These are phyloP conservation scores for Potentilla sterilis DNA, from an alignment of 306 rosid species.

Conservation along the genomic window DNA sequence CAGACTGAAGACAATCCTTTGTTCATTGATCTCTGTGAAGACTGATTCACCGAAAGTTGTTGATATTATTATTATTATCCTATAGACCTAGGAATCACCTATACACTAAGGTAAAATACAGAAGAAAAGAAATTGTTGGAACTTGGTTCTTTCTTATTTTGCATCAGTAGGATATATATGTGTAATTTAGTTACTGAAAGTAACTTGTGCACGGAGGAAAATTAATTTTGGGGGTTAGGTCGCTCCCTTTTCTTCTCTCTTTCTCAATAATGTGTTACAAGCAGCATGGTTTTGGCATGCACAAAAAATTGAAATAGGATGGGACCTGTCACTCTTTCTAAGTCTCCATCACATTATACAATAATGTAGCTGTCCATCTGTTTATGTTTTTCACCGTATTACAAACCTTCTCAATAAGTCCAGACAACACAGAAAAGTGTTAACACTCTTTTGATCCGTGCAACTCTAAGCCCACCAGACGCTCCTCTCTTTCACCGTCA, in stretches of 20 bases:
- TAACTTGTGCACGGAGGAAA: background rate
- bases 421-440: background rate
- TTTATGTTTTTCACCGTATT: background rate
- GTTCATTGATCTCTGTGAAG: background rate
- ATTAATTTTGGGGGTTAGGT: background rate
- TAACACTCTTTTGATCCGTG: background rate
- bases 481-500: background rate
- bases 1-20: background rate
- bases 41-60: background rate
- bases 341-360: background rate
- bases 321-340: constrained; percentile 17
- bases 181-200: background rate
- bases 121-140: background rate
- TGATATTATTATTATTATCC: background rate
- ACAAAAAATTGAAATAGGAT: background rate
- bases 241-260: background rate
- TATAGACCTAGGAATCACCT: background rate
- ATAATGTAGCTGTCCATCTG: constrained; percentile 4
- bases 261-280: constrained; percentile 20
- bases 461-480: constrained; percentile 8
- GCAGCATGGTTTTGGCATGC: constrained; percentile 21
- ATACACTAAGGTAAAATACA: background rate
- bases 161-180: background rate
- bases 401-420: background rate
- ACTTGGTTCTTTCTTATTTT: background rate